These are phyloP conservation scores for Stachybotrys chartarum DNA, from an alignment of 2,329 filamentous ascomycete species.

Conservation along the genomic window DNA sequence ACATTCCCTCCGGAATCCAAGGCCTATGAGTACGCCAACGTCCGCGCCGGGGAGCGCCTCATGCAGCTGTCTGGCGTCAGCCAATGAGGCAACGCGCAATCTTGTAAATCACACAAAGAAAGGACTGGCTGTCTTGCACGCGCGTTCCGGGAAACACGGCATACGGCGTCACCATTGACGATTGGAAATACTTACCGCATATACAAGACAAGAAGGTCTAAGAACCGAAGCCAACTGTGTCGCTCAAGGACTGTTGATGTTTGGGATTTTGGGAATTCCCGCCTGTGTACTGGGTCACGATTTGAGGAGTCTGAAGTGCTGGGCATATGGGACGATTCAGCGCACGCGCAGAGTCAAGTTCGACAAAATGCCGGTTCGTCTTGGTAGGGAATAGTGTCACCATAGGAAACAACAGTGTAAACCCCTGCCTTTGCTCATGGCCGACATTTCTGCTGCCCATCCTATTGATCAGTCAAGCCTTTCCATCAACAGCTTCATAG, in stretches of 20 bases:
- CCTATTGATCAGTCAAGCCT: too few relatives aligned
- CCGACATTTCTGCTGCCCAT: neutral
- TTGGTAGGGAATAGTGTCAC: neutral
- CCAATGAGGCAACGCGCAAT: neutral
- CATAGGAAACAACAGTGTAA: neutral
- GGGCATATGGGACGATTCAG: neutral
- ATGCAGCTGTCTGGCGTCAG: conserved; percentile 37
- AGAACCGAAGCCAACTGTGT: neutral
- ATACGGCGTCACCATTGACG: neutral
- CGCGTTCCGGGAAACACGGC: neutral
- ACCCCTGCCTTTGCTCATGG: neutral
- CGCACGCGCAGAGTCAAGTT: neutral
- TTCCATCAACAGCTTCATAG: too few relatives aligned
- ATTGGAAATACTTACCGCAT: neutral
- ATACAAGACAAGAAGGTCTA: neutral
- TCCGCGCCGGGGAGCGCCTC: conserved; percentile 51
- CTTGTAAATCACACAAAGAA: neutral
- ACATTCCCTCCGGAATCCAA: conserved; percentile 73
- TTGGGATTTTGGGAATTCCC: neutral
- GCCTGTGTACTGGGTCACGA: neutral
- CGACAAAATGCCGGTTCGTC: neutral
- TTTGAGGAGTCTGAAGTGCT: neutral
- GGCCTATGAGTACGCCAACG: conserved; percentile 58
- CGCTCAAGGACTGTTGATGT: neutral
- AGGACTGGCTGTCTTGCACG: too few relatives aligned